These are phyloP conservation scores for Cercophora samala DNA, from an alignment of 495 filamentous ascomycete species.

Conservation along the genomic window DNA sequence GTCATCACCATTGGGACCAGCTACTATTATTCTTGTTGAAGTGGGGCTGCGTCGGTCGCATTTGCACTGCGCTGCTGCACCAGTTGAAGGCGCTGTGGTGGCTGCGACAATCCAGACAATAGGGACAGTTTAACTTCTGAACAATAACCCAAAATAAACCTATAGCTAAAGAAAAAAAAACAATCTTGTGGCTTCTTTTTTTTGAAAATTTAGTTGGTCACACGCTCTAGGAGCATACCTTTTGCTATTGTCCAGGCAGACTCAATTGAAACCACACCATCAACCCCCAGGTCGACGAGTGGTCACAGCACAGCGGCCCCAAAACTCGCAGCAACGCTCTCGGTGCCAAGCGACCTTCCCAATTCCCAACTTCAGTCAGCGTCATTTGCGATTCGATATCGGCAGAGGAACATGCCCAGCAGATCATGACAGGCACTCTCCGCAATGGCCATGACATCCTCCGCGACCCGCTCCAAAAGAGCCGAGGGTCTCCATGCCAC, in stretches of 20 bases:
- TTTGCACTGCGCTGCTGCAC: not conserved
- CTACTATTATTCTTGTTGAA: not conserved
- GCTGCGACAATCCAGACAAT: not conserved
- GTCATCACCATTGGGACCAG: not conserved
- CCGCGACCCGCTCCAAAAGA: constrained; percentile 38
- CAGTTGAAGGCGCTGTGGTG: not conserved
- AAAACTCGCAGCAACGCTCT: not conserved
- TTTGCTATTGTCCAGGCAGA: not conserved
- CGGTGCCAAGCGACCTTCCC: constrained; percentile 6
- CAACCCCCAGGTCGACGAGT: not conserved
- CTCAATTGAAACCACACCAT: not conserved
- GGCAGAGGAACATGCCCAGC: not conserved
- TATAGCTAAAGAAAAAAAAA: not conserved
- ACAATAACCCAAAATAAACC: not conserved
- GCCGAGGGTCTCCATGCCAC: constrained; percentile 30
- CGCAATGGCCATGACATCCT: constrained; percentile 35
- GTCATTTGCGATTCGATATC: not conserved
- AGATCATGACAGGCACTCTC: not conserved
- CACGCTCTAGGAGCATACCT: not conserved
- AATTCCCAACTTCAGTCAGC: constrained; percentile 9
- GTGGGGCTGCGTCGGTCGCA: not conserved
- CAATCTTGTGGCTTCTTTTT: not conserved
- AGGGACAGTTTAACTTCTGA: not conserved
- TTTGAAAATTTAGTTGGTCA: not conserved
- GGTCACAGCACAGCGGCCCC: not conserved